Percentiles rank a stretch among this genome's conserved stretches.
Evolutionary conservation across 169 alveolate species (phyloP).

Genomic region (Theileria annulata): DNA sequence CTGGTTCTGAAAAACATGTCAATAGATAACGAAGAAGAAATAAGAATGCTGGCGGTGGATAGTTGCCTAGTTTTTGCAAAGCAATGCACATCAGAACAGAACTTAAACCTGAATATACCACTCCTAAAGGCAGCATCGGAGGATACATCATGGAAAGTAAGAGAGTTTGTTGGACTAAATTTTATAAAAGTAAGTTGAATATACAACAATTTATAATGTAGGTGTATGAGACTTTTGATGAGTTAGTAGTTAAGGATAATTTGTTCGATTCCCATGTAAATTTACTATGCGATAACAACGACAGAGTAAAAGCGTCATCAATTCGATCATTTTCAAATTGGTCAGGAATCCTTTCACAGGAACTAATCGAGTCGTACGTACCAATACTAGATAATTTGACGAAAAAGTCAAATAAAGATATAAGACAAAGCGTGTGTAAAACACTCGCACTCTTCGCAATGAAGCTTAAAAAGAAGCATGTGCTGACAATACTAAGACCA

Average conservation of each 20-base stretch:
- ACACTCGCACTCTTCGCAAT: constrained; percentile 52
- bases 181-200: constrained; percentile 10
- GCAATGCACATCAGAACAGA: constrained; percentile 61
- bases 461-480: constrained; percentile 16
- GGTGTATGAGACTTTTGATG: constrained; percentile 53
- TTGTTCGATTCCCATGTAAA: constrained; percentile 34
- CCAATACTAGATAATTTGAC: constrained; percentile 36
- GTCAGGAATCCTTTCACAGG: constrained; percentile 41
- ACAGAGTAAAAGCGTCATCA: constrained; percentile 44
- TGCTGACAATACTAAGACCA: constrained; percentile 14
- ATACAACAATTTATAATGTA: background rate
- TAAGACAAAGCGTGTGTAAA: constrained; percentile 29
- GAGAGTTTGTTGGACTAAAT: constrained; percentile 33
- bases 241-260: constrained; percentile 24
- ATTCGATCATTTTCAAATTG: constrained; percentile 39
- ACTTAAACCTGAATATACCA: constrained; percentile 53
- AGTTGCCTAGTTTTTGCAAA: constrained; percentile 58
- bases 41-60: constrained; percentile 54
- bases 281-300: constrained; percentile 45
- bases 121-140: constrained; percentile 50
- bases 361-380: constrained; percentile 33
- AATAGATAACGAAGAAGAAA: constrained; percentile 54
- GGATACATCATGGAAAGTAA: constrained; percentile 65
- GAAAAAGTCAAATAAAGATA: constrained; percentile 17
- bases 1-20: constrained; percentile 69